Conservation (phyloP, 192 early-diverging fungal genomes). For the Coemansia sp. region DNA sequence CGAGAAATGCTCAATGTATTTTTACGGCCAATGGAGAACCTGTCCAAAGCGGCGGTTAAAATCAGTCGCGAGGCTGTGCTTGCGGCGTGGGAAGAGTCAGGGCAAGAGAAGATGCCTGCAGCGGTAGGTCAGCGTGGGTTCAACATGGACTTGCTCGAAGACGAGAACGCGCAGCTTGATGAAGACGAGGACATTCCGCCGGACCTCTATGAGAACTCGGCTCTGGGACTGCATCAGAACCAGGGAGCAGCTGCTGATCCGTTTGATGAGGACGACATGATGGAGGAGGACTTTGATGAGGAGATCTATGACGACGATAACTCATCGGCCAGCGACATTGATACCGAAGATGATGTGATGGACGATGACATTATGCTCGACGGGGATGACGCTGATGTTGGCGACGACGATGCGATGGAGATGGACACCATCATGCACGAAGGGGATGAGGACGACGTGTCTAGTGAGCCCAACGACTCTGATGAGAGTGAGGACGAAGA, state of each 20-base stretch:
- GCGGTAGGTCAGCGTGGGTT: conserved; percentile 32
- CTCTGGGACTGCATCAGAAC: conserved; percentile 55
- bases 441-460: conserved; percentile 58
- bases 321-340: conserved; percentile 65
- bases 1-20: conserved; percentile 73
- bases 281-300: conserved; percentile 54
- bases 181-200: conserved; percentile 55
- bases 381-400: conserved; percentile 60
- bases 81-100: conserved; percentile 46
- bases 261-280: conserved; percentile 34
- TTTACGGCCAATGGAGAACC: conserved; percentile 83
- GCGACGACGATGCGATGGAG: conserved; percentile 63
- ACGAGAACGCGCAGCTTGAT: conserved; percentile 32
- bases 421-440: conserved; percentile 49
- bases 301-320: conserved; percentile 61
- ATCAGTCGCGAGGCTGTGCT: conserved; percentile 70
- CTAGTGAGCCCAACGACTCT: conserved; percentile 45
- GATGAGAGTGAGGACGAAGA: conserved; percentile 54
- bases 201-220: conserved; percentile 55
- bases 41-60: conserved; percentile 87
- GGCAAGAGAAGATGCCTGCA: conserved; percentile 52
- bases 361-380: conserved; percentile 50
- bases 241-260: conserved; percentile 36
- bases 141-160: conserved; percentile 41
- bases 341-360: conserved; percentile 71